phyloP scores from a whole-genome alignment of 371 early-diverging fungal species.

The Umbelopsis sp. region DNA sequence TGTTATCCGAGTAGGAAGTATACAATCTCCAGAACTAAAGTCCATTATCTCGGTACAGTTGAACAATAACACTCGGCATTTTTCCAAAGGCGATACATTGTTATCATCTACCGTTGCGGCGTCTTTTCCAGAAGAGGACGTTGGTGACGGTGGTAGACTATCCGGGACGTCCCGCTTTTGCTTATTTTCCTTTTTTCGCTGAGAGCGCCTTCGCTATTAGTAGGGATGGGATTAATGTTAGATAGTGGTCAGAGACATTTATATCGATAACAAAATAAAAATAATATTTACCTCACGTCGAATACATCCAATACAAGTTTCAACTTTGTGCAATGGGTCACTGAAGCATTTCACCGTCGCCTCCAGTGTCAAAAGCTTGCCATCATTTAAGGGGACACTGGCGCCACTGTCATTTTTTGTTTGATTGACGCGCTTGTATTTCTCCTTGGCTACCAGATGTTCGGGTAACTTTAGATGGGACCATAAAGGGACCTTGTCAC shows the following conservation, averaged over 20 bases:
- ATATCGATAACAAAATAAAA: not conserved
- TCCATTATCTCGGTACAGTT: constrained; percentile 75
- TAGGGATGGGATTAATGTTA: constrained; percentile 12
- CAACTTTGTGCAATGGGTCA: constrained; percentile 68
- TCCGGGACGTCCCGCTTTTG: constrained; percentile 17
- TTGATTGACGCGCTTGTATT: constrained; percentile 44
- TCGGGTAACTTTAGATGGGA: constrained; percentile 76
- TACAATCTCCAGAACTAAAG: constrained; percentile 76
- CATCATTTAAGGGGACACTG: constrained; percentile 33
- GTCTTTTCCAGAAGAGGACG: constrained; percentile 20
- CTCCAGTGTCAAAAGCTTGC: constrained; percentile 55
- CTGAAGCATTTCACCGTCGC: constrained; percentile 77
- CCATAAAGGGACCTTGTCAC: constrained; percentile 70
- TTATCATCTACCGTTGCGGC: constrained; percentile 7
- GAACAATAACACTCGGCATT: constrained; percentile 62
- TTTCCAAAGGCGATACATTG: constrained; percentile 17
- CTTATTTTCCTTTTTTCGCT: constrained; percentile 59
- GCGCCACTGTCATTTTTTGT: constrained; percentile 43
- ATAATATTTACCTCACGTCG: constrained; percentile 62
- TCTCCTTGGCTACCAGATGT: constrained; percentile 68
- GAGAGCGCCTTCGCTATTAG: constrained; percentile 50
- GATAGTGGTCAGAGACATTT: not conserved
- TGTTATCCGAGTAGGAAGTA: constrained; percentile 78
- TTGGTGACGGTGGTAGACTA: constrained; percentile 24
- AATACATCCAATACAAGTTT: constrained; percentile 76